phyloP scores from a whole-genome alignment of 805 yeast genomes.

The Starmerella riodocensis region DNA sequence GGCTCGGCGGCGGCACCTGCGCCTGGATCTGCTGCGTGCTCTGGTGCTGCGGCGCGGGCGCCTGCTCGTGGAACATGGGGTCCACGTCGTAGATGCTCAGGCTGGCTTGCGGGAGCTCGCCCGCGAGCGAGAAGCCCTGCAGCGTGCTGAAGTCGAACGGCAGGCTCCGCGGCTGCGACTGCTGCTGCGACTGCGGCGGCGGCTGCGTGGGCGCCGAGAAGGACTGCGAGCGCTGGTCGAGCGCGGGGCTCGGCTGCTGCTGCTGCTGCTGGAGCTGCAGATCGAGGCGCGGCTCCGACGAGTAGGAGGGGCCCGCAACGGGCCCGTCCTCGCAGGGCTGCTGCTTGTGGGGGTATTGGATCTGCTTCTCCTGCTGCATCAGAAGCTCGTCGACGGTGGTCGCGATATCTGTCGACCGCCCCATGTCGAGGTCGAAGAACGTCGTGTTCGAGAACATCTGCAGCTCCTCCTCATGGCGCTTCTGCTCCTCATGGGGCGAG shows the following conservation, averaged over 20 bases:
- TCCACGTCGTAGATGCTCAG: constrained; percentile 17
- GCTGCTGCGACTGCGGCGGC: constrained; percentile 14
- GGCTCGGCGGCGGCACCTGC: constrained; percentile 5
- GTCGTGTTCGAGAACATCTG: constrained; percentile 33
- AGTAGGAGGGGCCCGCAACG: constrained; percentile 15
- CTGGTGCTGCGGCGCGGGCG: not conserved
- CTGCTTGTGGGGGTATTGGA: constrained; percentile 25
- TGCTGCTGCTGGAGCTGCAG: constrained; percentile 8
- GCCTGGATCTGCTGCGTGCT: constrained; percentile 3
- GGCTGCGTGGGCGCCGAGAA: too few relatives aligned
- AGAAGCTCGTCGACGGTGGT: constrained; percentile 30
- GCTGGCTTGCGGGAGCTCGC: constrained; percentile 23
- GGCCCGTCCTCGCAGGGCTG: constrained; percentile 15
- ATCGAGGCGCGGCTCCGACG: constrained; percentile 4
- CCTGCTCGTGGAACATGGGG: constrained; percentile 15
- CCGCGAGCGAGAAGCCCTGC: constrained; percentile 27
- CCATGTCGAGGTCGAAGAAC: constrained; percentile 35
- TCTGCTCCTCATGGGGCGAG: constrained; percentile 9
- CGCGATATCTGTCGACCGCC: constrained; percentile 32
- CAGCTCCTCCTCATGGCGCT: constrained; percentile 28
- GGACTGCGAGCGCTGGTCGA: constrained; percentile 22
- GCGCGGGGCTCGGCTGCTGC: constrained; percentile 7
- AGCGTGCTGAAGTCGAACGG: constrained; percentile 23
- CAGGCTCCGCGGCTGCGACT: constrained; percentile 2
- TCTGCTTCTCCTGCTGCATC: constrained; percentile 31